A percentile compares a stretch with the other conserved stretches of the same genome.
Evolutionary conservation across 129 eudicot species (phyloP).

Genomic region (Lonicera japonica): DNA sequence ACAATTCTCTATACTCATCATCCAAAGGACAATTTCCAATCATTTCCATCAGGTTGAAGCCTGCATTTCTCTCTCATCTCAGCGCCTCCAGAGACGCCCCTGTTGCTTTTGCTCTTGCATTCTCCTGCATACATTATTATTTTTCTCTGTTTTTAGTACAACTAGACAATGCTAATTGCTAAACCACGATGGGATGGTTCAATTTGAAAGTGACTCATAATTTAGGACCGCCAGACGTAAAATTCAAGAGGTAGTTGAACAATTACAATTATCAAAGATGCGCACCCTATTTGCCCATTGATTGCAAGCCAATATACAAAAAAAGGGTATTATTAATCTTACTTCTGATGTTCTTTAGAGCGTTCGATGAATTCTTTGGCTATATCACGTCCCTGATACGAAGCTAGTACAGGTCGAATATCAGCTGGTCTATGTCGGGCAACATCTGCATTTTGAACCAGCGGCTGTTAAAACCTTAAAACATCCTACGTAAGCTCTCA

Average conservation of each 20-base stretch:
- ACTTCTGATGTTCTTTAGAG: slow-evolving; percentile 64
- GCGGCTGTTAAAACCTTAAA: slow-evolving; percentile 1
- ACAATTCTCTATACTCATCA: neutral
- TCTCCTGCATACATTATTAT: slow-evolving; percentile 32
- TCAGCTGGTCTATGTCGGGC: slow-evolving; percentile 66
- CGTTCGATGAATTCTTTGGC: slow-evolving; percentile 85
- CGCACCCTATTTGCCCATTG: neutral
- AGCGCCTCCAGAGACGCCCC: slow-evolving; percentile 61
- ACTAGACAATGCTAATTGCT: no score
- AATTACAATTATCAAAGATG: neutral
- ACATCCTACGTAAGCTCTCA: neutral
- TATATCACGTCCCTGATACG: slow-evolving; percentile 72
- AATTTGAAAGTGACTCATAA: no score
- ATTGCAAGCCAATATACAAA: neutral
- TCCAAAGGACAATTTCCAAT: neutral
- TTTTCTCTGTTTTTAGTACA: neutral
- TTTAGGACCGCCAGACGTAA: neutral
- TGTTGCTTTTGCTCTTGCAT: slow-evolving; percentile 52
- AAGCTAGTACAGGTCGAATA: slow-evolving; percentile 72
- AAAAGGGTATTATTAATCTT: slow-evolving; percentile 8
- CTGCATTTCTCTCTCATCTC: slow-evolving; percentile 12
- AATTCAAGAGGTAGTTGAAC: slow-evolving; percentile 1
- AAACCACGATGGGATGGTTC: no score
- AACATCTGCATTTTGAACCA: slow-evolving; percentile 54
- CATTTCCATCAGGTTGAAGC: neutral